These are phyloP conservation scores for Dipodascus geniculatus DNA, from an alignment of 805 yeast species.

Conservation along the genomic window DNA sequence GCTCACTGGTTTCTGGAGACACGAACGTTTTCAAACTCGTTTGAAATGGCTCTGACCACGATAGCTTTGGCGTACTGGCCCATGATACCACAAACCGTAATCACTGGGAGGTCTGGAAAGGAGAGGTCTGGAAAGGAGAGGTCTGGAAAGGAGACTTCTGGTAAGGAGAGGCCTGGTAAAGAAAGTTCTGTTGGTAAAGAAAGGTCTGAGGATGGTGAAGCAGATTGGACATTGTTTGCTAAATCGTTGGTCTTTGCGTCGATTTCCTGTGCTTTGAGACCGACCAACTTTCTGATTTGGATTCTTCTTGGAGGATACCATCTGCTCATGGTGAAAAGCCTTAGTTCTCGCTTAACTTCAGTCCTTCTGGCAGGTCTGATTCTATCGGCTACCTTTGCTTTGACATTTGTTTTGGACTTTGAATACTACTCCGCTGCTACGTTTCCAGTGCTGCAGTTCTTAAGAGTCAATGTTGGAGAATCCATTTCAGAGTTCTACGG, in stretches of 20 bases:
- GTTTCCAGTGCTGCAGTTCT: constrained; percentile 57
- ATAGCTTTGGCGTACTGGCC: constrained; percentile 65
- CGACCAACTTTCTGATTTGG: constrained; percentile 81
- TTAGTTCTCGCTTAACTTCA: constrained; percentile 11
- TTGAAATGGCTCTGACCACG: constrained; percentile 64
- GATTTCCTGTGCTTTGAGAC: constrained; percentile 61
- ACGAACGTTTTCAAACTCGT: constrained; percentile 74
- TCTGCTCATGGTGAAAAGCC: constrained; percentile 10
- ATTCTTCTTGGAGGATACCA: constrained; percentile 36
- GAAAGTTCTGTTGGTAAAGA: not conserved
- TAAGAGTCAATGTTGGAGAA: constrained; percentile 66
- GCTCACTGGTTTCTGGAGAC: constrained; percentile 77
- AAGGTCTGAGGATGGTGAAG: not conserved
- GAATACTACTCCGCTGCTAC: constrained; percentile 41
- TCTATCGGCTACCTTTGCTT: constrained; percentile 21
- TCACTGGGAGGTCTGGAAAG: not conserved
- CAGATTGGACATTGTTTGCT: constrained; percentile 18
- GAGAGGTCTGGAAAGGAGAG: not conserved
- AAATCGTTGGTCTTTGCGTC: constrained; percentile 42
- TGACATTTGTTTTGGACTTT: constrained; percentile 42
- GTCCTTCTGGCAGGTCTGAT: constrained; percentile 16
- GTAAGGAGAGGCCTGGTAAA: not conserved
- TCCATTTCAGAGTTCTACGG: constrained; percentile 80
- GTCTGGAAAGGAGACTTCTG: not conserved
- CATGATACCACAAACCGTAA: constrained; percentile 27